phyloP scores from a whole-genome alignment of 495 filamentous ascomycete genomes.

The Lophiostoma macrostomum region DNA sequence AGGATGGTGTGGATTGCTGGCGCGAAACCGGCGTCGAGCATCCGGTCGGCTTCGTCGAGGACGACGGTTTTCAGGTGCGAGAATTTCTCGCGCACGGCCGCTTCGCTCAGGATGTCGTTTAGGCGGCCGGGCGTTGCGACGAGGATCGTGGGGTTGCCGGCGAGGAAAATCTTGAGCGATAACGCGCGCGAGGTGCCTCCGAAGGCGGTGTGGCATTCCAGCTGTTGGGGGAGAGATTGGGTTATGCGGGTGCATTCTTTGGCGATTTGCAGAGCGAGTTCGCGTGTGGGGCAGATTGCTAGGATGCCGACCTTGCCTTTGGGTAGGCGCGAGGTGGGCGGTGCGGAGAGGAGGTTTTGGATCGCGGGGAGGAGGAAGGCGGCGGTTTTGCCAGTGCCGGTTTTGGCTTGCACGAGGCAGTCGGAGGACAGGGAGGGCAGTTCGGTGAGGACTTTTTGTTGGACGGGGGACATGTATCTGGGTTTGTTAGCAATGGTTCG shows the following conservation, averaged over 20 bases:
- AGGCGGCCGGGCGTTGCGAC: constrained; percentile 64
- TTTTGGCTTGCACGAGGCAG: constrained; percentile 44
- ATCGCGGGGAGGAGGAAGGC: constrained; percentile 31
- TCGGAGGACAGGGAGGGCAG: constrained; percentile 52
- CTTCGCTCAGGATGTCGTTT: constrained; percentile 57
- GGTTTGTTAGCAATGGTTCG: not conserved
- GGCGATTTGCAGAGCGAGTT: constrained; percentile 65
- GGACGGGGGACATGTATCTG: constrained; percentile 54
- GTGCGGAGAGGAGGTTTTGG: constrained; percentile 30
- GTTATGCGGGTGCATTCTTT: constrained; percentile 55
- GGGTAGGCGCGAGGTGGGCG: constrained; percentile 28
- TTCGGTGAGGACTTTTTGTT: constrained; percentile 52
- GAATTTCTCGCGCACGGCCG: constrained; percentile 44
- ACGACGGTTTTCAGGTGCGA: constrained; percentile 56
- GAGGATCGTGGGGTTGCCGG: constrained; percentile 51
- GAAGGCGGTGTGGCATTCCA: constrained; percentile 54
- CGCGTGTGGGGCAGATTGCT: constrained; percentile 63
- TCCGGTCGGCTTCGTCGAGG: constrained; percentile 66
- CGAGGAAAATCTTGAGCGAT: constrained; percentile 48
- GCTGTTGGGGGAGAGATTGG: constrained; percentile 40
- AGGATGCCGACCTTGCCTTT: constrained; percentile 57
- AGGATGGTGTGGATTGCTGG: constrained; percentile 58
- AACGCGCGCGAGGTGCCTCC: constrained; percentile 53
- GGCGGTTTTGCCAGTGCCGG: constrained; percentile 36
- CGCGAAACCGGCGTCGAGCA: constrained; percentile 65